Base-by-base conservation (phyloP, 2,329 filamentous ascomycete species). In the Delphinella strobiligena region DNA sequence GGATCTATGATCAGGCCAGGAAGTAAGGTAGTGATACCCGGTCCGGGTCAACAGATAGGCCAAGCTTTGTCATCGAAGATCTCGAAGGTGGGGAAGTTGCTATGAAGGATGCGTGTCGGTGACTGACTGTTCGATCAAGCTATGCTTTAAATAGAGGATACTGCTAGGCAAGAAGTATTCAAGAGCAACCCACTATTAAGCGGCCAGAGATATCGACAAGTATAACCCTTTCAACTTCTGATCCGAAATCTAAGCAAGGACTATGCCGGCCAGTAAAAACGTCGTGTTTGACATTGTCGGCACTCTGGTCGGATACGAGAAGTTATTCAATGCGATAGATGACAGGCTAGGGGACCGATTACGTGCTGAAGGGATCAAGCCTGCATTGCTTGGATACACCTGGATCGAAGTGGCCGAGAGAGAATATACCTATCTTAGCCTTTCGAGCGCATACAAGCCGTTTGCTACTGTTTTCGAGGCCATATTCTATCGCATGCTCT, bases 401-500 rank as follows among this genome's bases (percentile, higher is more conserved):
- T 72, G 67, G 69, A 55, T 68, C 42, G 64, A 66, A 31, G 60
- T 56, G 0, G 58, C 64, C 0, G 68, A 71, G 48, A 59, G 63
- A 14, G 67, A 72, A 42, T 72, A 65, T 47, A 71, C 64, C 0
- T 71, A 64, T 43, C 59, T 72, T 1, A 61, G 56, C 31, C 55
- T 70, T 5, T 63, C 62, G 0, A 61, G 58, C 1, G 54, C 59
- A 7, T 70, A 71, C 45, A 52, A 50, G 1, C 53, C 56, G 8
- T 72, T 66, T 51, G 58, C 54, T 17, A 54, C 61, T 7, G 50
- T 71, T 14, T 62, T 71, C 45, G 45, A 52, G 10, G 55, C 58
- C 1, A 49, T 69, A n/a, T 72, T 72, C 54, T 69, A 68, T 50
- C 66, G 69, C 40, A 63, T 63, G 10, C 54, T 72, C 12, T 60